Conservation (phyloP, 441 rosid species). For the Arabidopsis lyrata region DNA sequence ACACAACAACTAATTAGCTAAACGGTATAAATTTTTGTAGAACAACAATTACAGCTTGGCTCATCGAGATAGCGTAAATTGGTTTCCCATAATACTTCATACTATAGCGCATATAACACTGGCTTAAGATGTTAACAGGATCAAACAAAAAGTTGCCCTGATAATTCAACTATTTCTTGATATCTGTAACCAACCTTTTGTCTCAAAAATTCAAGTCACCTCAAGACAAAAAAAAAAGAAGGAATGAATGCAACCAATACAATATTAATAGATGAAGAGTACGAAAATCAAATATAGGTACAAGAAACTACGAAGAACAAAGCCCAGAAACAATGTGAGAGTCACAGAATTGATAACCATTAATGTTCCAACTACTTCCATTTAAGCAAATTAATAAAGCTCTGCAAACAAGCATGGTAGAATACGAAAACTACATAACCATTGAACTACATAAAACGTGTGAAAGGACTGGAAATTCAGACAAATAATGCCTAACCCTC, state of each 20-base stretch:
- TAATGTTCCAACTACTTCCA: not conserved
- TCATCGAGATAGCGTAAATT: not conserved
- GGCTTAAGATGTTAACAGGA: not conserved
- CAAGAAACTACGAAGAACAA: not conserved
- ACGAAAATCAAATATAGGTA: not conserved
- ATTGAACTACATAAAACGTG: not conserved
- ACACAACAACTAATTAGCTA: slow-evolving; percentile 4
- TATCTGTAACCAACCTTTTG: slow-evolving; percentile 4
- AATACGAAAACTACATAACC: slow-evolving; percentile 6
- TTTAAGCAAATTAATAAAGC: not conserved
- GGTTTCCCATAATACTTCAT: slow-evolving; percentile 1
- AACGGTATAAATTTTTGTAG: not conserved
- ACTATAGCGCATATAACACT: not conserved
- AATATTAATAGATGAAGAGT: not conserved
- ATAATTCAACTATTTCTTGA: not conserved
- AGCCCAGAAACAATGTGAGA: not conserved
- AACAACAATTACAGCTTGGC: slow-evolving; percentile 6
- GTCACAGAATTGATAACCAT: slow-evolving; percentile 9
- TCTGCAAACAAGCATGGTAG: not conserved
- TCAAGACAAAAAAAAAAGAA: not conserved
- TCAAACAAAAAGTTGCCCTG: not conserved
- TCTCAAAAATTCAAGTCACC: not conserved
- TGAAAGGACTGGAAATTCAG: not conserved
- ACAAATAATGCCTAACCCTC: not conserved
- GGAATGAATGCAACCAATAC: not conserved